Evolutionary conservation across 2,329 filamentous ascomycete genomes (phyloP).

Genomic region (Fusarium praegraminearum): DNA sequence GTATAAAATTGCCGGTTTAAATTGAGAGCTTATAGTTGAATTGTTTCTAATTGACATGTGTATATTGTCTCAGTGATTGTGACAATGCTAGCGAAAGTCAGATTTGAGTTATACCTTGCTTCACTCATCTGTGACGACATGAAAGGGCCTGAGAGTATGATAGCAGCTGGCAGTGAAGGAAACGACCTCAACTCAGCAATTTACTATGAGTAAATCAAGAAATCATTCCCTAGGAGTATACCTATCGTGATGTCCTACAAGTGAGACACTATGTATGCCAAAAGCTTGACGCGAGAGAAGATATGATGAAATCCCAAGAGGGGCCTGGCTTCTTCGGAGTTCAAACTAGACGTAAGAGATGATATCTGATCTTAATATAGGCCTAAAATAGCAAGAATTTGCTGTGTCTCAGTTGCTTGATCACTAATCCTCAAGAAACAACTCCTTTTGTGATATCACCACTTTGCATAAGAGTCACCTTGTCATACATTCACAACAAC

Average conservation of each 20-base stretch:
- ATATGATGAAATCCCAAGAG: background rate
- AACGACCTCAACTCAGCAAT: too few relatives aligned
- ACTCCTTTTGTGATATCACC: background rate
- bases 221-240: too few relatives aligned
- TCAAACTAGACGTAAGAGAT: background rate
- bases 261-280: background rate
- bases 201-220: background rate
- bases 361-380: background rate
- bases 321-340: background rate
- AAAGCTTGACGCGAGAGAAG: background rate
- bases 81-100: conserved; percentile 3
- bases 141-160: background rate
- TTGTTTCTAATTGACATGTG: background rate
- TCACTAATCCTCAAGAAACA: background rate
- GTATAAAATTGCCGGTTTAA: background rate
- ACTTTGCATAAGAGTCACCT: background rate
- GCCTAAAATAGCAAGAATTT: background rate
- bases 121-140: background rate
- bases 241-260: background rate
- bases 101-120: background rate
- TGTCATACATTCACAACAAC: background rate
- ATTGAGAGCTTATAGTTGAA: background rate
- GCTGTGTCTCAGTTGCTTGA: background rate
- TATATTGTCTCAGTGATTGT: background rate
- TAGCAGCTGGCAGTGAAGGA: background rate